These are phyloP conservation scores for Irpex rosettiformis DNA, from an alignment of 1,284 basidiomycete genomes.

Conservation along the genomic window DNA sequence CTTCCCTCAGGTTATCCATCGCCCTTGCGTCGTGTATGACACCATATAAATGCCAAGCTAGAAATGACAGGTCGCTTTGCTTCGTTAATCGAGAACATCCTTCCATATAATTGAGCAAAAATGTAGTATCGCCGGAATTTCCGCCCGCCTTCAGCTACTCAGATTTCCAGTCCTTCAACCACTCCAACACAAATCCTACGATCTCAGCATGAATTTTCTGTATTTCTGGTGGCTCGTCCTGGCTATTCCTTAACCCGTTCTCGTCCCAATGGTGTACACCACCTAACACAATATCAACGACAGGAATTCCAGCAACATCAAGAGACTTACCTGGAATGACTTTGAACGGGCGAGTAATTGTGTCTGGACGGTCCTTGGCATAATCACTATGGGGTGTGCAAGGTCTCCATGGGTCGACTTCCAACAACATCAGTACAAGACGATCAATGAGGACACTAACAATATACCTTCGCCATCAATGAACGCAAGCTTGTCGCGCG, in stretches of 20 bases:
- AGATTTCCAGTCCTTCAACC: constrained; percentile 66
- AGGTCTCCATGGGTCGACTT: constrained; percentile 89
- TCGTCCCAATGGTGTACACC: constrained; percentile 93
- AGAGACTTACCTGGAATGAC: constrained; percentile 72
- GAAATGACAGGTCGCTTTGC: too few species aligned
- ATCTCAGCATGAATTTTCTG: constrained; percentile 79
- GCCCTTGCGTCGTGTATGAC: too few species aligned
- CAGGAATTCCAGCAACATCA: not conserved
- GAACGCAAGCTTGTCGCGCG: constrained; percentile 77
- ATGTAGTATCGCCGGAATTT: too few species aligned
- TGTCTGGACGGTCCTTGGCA: constrained; percentile 69
- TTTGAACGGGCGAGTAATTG: constrained; percentile 77
- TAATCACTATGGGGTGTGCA: constrained; percentile 83
- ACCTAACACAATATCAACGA: constrained; percentile 35
- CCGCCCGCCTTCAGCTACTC: not conserved
- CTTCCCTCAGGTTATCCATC: too few species aligned
- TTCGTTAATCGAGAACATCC: not conserved
- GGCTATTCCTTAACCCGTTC: constrained; percentile 68
- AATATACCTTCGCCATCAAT: constrained; percentile 76
- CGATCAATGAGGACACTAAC: constrained; percentile 2
- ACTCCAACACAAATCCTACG: constrained; percentile 76
- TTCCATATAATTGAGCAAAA: not conserved
- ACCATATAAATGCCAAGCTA: too few species aligned
- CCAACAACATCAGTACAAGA: too few species aligned
- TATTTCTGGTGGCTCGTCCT: constrained; percentile 77